Conservation (phyloP, 352 stramenopile genomes). For the Phytophthora melonis region DNA sequence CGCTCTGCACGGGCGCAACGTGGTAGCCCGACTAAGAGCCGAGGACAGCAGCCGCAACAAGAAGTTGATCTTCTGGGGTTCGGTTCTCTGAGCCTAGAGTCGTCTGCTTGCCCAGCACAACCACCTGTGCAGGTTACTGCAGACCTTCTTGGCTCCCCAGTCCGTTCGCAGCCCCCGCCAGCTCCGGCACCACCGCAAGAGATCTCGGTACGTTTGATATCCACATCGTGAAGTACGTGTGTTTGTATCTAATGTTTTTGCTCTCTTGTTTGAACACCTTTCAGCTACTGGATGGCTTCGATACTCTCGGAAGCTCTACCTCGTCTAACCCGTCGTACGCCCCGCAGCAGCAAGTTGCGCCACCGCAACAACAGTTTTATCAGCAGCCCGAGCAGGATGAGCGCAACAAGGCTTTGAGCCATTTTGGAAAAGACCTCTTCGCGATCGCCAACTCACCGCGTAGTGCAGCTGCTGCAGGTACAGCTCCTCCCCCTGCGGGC, state of each 20-base stretch:
- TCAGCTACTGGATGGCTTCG: constrained; percentile 62
- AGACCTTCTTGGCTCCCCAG: constrained; percentile 37
- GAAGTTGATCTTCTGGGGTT: constrained; percentile 88
- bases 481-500: constrained; percentile 14
- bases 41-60: constrained; percentile 35
- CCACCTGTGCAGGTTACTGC: constrained; percentile 20
- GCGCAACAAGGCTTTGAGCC: constrained; percentile 70
- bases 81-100: constrained; percentile 61
- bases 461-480: constrained; percentile 23
- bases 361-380: constrained; percentile 44
- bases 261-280: constrained; percentile 6
- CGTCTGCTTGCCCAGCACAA: constrained; percentile 26
- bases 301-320: constrained; percentile 47
- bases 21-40: constrained; percentile 29
- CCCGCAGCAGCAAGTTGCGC: constrained; percentile 41
- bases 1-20: constrained; percentile 21
- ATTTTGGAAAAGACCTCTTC: constrained; percentile 90
- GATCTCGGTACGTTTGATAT: constrained; percentile 59
- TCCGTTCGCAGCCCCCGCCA: constrained; percentile 29
- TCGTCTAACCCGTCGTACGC: constrained; percentile 47
- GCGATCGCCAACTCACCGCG: constrained; percentile 87
- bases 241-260: constrained; percentile 28
- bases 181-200: constrained; percentile 43
- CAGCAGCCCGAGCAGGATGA: constrained; percentile 54
- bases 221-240: neutral